phyloP scores from a whole-genome alignment of 495 filamentous ascomycete genomes.

The Lasiosphaeris hirsuta region DNA sequence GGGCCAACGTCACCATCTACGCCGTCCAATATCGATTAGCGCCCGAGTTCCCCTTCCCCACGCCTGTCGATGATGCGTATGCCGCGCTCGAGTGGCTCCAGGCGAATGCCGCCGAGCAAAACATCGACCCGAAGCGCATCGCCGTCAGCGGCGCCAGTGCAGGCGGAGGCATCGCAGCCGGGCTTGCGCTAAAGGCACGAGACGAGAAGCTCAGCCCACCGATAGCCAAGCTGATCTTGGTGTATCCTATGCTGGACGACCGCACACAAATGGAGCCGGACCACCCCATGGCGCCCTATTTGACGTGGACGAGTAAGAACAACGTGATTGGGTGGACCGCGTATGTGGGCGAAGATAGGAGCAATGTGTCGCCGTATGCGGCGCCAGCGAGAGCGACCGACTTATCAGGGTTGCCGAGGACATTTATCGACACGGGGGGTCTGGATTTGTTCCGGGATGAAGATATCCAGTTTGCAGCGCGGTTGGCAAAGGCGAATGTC shows the following conservation, averaged over 20 bases:
- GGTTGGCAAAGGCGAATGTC: slow-evolving; percentile 35
- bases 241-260: slow-evolving; percentile 46
- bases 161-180: slow-evolving; percentile 40
- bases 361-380: slow-evolving; percentile 35
- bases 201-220: slow-evolving; percentile 27
- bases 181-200: slow-evolving; percentile 30
- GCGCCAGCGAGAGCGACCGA: slow-evolving; percentile 32
- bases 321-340: slow-evolving; percentile 36
- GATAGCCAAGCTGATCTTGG: slow-evolving; percentile 31
- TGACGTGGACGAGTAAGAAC: slow-evolving; percentile 33
- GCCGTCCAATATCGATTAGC: slow-evolving; percentile 41
- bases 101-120: slow-evolving; percentile 20
- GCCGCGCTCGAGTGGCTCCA: slow-evolving; percentile 32
- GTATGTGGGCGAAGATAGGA: slow-evolving; percentile 23
- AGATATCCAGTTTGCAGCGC: slow-evolving; percentile 36
- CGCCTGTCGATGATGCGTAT: slow-evolving; percentile 35
- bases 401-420: slow-evolving; percentile 33
- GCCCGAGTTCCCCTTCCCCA: slow-evolving; percentile 37
- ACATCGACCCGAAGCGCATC: slow-evolving; percentile 37
- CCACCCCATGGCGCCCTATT: slow-evolving; percentile 23
- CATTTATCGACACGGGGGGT: slow-evolving; percentile 36
- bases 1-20: slow-evolving; percentile 26
- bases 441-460: slow-evolving; percentile 46
- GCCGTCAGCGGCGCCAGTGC: slow-evolving; percentile 37
- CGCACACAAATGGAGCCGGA: slow-evolving; percentile 22